These are phyloP conservation scores for Calonectria pseudoturangicola DNA, from an alignment of 2,329 filamentous ascomycete species.

Conservation along the genomic window DNA sequence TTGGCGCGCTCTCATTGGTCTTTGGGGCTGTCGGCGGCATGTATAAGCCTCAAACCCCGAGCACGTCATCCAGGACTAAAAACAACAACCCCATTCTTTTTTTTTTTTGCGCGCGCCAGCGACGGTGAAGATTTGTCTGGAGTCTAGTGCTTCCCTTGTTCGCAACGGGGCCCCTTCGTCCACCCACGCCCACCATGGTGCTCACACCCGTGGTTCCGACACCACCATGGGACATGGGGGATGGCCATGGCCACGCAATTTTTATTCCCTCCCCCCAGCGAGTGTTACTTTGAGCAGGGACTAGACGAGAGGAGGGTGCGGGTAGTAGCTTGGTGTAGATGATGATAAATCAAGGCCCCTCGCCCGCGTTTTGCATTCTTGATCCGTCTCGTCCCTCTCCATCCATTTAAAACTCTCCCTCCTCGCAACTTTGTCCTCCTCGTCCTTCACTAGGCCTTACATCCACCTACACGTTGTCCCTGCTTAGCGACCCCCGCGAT, in stretches of 20 bases:
- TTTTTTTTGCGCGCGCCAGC: constrained; percentile 36
- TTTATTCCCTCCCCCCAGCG: constrained; percentile 47
- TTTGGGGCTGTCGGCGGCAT: constrained; percentile 51
- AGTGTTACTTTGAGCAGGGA: constrained; percentile 43
- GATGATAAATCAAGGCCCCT: constrained; percentile 50
- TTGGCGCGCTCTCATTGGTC: constrained; percentile 51
- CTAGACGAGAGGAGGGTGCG: constrained; percentile 48
- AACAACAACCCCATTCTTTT: constrained; percentile 53
- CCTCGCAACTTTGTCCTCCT: constrained; percentile 23
- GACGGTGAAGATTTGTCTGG: constrained; percentile 35
- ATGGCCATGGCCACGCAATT: constrained; percentile 50
- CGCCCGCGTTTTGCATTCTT: constrained; percentile 37
- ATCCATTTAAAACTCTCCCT: constrained; percentile 28
- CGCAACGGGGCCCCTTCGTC: constrained; percentile 32
- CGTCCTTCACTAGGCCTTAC: constrained; percentile 31
- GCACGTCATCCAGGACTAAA: constrained; percentile 59
- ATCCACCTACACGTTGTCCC: constrained; percentile 41
- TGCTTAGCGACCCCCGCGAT: constrained; percentile 56
- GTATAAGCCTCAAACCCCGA: constrained; percentile 58
- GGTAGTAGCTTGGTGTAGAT: constrained; percentile 39
- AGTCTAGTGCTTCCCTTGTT: constrained; percentile 15
- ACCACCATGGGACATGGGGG: constrained; percentile 30
- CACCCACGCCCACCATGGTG: constrained; percentile 33
- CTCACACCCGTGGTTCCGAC: constrained; percentile 33
- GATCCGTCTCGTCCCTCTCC: constrained; percentile 29